These are phyloP conservation scores for Diophrys appendiculata DNA, from an alignment of 73 alveolate genomes.

Conservation along the genomic window DNA sequence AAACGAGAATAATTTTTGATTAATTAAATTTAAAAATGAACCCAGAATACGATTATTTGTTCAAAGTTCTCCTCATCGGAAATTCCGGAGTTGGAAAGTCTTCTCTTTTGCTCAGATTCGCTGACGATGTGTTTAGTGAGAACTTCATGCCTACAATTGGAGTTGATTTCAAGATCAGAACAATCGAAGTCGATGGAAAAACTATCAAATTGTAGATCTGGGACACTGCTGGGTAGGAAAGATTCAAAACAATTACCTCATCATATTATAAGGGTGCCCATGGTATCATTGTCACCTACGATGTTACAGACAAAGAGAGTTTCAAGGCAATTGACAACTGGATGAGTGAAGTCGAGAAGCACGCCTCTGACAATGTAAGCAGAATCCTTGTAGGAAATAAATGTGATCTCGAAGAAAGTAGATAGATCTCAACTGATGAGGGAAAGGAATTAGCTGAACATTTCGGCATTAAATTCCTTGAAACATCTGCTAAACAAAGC, in stretches of 20 bases:
- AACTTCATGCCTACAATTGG: constrained; percentile 87
- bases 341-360: constrained; percentile 66
- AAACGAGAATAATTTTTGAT: constrained; percentile 64
- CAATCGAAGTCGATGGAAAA: constrained; percentile 68
- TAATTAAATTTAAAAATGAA: constrained; percentile 2
- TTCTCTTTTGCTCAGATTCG: constrained; percentile 77
- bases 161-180: constrained; percentile 82
- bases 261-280: constrained; percentile 66
- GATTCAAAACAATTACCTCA: constrained; percentile 59
- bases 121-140: constrained; percentile 78
- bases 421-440: constrained; percentile 59
- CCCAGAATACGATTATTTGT: constrained; percentile 68
- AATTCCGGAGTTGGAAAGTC: constrained; percentile 90
- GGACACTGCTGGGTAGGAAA: constrained; percentile 69
- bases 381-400: constrained; percentile 78
- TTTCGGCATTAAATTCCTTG: constrained; percentile 69
- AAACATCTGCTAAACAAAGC: constrained; percentile 71
- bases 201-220: constrained; percentile 66
- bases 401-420: constrained; percentile 60
- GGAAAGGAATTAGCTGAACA: constrained; percentile 75
- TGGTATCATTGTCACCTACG: constrained; percentile 60
- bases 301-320: constrained; percentile 54
- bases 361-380: constrained; percentile 55
- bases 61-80: constrained; percentile 83
- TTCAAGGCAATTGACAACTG: constrained; percentile 52